phyloP scores from a whole-genome alignment of 1,284 basidiomycete species.

The Pisolithus thermaeus region DNA sequence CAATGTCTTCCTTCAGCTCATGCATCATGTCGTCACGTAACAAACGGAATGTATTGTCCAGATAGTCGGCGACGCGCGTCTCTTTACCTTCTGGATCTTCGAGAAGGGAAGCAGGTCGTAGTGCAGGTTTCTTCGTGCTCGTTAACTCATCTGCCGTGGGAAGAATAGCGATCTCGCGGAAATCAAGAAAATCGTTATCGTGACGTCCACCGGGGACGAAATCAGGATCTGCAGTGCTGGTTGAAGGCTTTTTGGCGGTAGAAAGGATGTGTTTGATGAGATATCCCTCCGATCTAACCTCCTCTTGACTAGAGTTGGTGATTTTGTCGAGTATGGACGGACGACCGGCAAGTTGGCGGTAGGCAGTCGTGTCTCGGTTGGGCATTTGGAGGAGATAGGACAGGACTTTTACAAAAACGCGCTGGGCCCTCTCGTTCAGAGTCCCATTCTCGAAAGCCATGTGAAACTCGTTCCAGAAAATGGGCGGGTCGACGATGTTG shows the following conservation, averaged over 20 bases:
- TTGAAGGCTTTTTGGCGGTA: slow-evolving; percentile 18
- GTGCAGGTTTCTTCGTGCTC: slow-evolving; percentile 40
- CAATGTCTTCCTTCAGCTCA: slow-evolving; percentile 57
- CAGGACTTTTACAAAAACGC: slow-evolving; percentile 46
- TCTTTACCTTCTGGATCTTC: slow-evolving; percentile 37
- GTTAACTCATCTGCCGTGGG: slow-evolving; percentile 54
- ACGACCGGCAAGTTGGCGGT: slow-evolving; percentile 37
- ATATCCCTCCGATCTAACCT: slow-evolving; percentile 31
- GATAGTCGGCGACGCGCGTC: slow-evolving; percentile 38
- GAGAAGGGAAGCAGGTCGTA: slow-evolving; percentile 37
- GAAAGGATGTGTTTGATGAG: slow-evolving; percentile 39
- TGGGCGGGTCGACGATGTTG: slow-evolving; percentile 45
- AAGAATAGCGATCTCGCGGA: slow-evolving; percentile 50
- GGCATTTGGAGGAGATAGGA: slow-evolving; percentile 43
- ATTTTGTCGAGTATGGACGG: slow-evolving; percentile 29
- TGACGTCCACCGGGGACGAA: slow-evolving; percentile 53
- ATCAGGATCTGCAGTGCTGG: slow-evolving; percentile 15
- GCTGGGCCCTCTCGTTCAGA: slow-evolving; percentile 33
- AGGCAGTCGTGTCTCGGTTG: slow-evolving; percentile 28
- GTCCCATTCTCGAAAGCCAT: slow-evolving; percentile 34
- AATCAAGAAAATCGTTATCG: slow-evolving; percentile 58
- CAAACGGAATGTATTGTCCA: slow-evolving; percentile 63
- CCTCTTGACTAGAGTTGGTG: slow-evolving; percentile 29
- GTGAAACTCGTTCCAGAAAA: slow-evolving; percentile 46
- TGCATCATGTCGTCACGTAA: slow-evolving; percentile 61